Percentiles rank a stretch among this genome's conserved stretches.
These are phyloP conservation scores for Asterella californica DNA, from an alignment of 225 moss, liverwort and hornwort genomes.

Conservation along the genomic window DNA sequence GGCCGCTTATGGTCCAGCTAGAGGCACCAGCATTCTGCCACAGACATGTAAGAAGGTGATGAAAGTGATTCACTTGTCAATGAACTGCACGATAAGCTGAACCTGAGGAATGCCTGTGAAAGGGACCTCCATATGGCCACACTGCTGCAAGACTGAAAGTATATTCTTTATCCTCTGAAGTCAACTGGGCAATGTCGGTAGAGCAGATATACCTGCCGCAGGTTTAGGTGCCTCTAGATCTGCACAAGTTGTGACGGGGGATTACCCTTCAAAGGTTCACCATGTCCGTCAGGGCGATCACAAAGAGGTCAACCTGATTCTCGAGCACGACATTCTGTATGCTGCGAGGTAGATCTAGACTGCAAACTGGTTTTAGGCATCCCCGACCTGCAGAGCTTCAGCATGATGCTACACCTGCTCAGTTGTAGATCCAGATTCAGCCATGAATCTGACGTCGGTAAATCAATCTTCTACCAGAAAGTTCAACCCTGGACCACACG, in stretches of 20 bases:
- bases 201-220: not conserved
- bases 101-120: no score
- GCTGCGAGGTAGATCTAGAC: not conserved
- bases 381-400: not conserved
- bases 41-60: no score
- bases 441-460: no score
- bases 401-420: not conserved
- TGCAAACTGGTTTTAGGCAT: not conserved
- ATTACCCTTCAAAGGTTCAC: slow-evolving; percentile 6
- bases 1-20: no score
- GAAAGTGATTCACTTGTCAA: no score
- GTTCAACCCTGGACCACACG: not conserved
- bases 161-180: no score
- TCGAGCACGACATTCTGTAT: not conserved
- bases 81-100: no score
- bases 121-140: no score
- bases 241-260: not conserved
- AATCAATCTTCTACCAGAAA: no score
- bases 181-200: not conserved
- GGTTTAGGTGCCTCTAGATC: no score
- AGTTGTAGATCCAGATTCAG: not conserved
- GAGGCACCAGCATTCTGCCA: no score
- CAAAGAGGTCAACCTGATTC: slow-evolving; percentile 2
- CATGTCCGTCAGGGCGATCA: not conserved
- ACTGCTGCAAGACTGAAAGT: no score